Base-by-base conservation (phyloP, 768 basidiomycete species). In the Boletellus ananiceps region DNA sequence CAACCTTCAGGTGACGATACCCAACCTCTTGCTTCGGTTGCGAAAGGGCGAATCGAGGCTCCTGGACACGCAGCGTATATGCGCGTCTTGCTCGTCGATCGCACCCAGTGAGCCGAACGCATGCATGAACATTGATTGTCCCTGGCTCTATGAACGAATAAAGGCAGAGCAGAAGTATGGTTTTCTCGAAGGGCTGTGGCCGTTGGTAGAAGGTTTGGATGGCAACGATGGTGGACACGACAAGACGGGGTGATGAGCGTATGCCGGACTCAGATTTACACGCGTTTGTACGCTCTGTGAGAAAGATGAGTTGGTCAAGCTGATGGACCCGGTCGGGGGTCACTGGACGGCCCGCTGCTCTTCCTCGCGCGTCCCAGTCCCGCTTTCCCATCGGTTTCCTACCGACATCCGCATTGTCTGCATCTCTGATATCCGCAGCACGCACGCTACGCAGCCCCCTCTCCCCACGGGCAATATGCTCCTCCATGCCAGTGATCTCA, bases 71-170 rank as follows among this genome's bases (percentile, higher is more conserved):
- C 87, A 93, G 37, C 69, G 68, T 3, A 73, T 93, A 29, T 98
- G 94, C 62, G 71, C 72, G 8, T 80, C 84, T 2, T 98, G 94
- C 64, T 71, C 83, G 4, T 69, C 71, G 3, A 74, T 72, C 0
- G 74, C 82, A 2, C 67, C 73, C 4, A 69, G 67, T 12, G 89
- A 91, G 48, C 74, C 77, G 0, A 77, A 84, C 40, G 65, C 77
- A 31, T 98, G 94, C 67, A 83, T 87, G 59, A 91, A 89, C 8
- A 70, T 89, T 40, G 93, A 96, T 61, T 98, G 94, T 63, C 79
- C 85, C 0, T 86, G 89, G 81, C 66, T 93, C 31, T 96, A 82
- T 57, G 23, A 25, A 7, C 23, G 23, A 25, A 25, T 25, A 25
- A 25, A 25, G 57, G 72, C 76, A 5, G 82, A 84, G 51, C 58